phyloP scores from a whole-genome alignment of 163 green algal genomes.

The Chlamydomonas reinhardtii region DNA sequence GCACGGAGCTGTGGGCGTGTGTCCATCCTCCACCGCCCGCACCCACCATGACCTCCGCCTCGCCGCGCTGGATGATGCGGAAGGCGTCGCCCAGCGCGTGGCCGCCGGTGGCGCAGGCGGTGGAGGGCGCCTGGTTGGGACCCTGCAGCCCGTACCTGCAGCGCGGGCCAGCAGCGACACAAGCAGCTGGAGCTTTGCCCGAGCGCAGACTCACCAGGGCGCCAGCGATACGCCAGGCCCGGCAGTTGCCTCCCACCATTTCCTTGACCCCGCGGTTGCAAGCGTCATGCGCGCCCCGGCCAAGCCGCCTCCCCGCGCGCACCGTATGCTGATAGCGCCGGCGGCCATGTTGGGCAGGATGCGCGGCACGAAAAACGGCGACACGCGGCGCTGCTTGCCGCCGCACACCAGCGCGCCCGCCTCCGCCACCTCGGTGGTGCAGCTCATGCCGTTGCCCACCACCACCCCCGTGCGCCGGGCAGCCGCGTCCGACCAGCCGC shows the following conservation, averaged over 20 bases:
- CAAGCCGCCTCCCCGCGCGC: no score
- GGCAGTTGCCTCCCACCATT: no score
- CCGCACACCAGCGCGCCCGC: conserved; percentile 72
- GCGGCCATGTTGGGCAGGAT: conserved; percentile 95
- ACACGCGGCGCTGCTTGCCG: conserved; percentile 70
- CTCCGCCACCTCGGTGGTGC: conserved; percentile 83
- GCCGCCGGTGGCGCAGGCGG: conserved; percentile 90
- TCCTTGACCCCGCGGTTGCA: no score
- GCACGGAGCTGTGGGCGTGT: no score
- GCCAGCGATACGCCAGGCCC: no score
- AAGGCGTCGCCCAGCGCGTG: conserved; percentile 93
- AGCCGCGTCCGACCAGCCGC: neutral
- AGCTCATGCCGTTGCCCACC: conserved; percentile 94
- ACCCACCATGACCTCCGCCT: conserved; percentile 89
- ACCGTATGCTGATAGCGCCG: conserved; percentile 89
- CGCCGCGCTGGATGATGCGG: conserved; percentile 82
- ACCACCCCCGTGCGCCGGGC: conserved; percentile 80
- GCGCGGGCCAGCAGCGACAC: neutral
- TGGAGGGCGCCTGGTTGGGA: conserved; percentile 87
- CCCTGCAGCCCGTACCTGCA: conserved; percentile 73
- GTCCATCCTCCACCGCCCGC: neutral
- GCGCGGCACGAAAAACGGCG: conserved; percentile 93
- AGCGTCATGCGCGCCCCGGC: no score
- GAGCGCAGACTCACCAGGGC: no score
- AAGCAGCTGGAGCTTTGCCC: no score